These are phyloP conservation scores for Plicaturopsis crispa DNA, from an alignment of 768 basidiomycete species.

Conservation along the genomic window DNA sequence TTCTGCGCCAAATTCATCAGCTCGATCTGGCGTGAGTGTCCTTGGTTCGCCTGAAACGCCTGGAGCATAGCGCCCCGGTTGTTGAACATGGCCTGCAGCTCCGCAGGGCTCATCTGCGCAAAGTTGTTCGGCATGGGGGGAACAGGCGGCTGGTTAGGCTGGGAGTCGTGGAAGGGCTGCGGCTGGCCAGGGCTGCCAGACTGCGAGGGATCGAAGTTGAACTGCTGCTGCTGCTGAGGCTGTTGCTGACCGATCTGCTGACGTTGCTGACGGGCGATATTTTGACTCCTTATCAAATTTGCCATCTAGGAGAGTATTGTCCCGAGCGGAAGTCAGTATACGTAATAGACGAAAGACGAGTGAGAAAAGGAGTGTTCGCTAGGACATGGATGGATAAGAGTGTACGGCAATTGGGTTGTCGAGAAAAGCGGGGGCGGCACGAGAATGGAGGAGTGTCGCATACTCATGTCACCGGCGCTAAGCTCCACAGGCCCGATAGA, in stretches of 20 bases:
- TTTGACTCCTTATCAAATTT: conserved; percentile 35
- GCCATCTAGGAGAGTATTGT: conserved; percentile 35
- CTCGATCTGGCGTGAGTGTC: conserved; percentile 34
- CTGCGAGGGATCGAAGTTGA: conserved; percentile 18
- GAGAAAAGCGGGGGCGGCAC: conserved; percentile 2
- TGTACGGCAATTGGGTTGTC: no score
- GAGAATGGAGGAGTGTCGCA: not conserved
- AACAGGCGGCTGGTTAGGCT: conserved; percentile 15
- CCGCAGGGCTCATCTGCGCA: conserved; percentile 28
- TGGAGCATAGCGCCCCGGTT: conserved; percentile 32
- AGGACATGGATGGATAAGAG: no score
- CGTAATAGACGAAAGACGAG: conserved; percentile 12
- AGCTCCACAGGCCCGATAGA: no score
- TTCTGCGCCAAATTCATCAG: conserved; percentile 38
- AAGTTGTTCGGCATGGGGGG: conserved; percentile 30
- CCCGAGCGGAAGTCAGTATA: conserved; percentile 18
- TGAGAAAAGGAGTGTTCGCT: no score
- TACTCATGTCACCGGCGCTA: conserved; percentile 5
- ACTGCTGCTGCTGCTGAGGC: conserved; percentile 37
- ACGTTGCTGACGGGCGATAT: conserved; percentile 30
- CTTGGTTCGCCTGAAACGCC: conserved; percentile 23
- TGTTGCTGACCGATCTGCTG: conserved; percentile 31
- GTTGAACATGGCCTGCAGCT: conserved; percentile 15
- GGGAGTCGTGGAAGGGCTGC: conserved; percentile 28
- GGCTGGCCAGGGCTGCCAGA: conserved; percentile 15